Evolutionary conservation across 2,329 filamentous ascomycete species (phyloP).

Genomic region (Rasamsonia emersonii): DNA sequence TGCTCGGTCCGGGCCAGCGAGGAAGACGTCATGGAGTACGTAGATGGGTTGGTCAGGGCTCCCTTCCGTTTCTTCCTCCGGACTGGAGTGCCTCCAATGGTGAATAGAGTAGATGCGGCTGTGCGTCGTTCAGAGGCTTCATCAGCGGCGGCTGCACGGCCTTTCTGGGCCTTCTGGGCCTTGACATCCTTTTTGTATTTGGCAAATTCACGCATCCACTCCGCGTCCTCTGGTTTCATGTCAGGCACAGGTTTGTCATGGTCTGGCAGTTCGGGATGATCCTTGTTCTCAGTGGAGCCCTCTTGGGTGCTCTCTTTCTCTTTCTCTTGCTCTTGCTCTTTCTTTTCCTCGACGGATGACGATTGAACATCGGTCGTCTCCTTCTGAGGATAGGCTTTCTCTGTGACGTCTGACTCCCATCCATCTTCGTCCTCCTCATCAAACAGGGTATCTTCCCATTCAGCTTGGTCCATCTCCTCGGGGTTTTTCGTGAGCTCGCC

Average conservation of each 20-base stretch:
- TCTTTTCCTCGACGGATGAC: no score
- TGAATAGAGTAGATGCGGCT: slow-evolving; percentile 37
- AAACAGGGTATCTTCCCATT: slow-evolving; percentile 61
- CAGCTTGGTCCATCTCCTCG: slow-evolving; percentile 65
- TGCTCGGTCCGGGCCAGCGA: slow-evolving; percentile 82
- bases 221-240: slow-evolving; percentile 57
- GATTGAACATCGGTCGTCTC: slow-evolving; percentile 14
- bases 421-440: slow-evolving; percentile 63
- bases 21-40: slow-evolving; percentile 87
- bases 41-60: slow-evolving; percentile 76
- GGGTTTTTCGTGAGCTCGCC: slow-evolving; percentile 57
- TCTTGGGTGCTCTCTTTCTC: slow-evolving; percentile 40
- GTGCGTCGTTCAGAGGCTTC: slow-evolving; percentile 28
- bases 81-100: slow-evolving; percentile 55
- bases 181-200: slow-evolving; percentile 79
- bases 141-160: slow-evolving; percentile 30
- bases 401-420: slow-evolving; percentile 92
- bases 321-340: no score
- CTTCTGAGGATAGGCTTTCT: slow-evolving; percentile 53
- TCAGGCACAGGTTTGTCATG: slow-evolving; percentile 32
- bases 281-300: slow-evolving; percentile 13
- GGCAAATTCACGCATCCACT: slow-evolving; percentile 88
- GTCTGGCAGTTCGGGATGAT: slow-evolving; percentile 26
- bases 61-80: slow-evolving; percentile 92
- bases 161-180: slow-evolving; percentile 28